Evolutionary conservation across 2,329 filamentous ascomycete species (phyloP).

Genomic region (Penicillium sp.): DNA sequence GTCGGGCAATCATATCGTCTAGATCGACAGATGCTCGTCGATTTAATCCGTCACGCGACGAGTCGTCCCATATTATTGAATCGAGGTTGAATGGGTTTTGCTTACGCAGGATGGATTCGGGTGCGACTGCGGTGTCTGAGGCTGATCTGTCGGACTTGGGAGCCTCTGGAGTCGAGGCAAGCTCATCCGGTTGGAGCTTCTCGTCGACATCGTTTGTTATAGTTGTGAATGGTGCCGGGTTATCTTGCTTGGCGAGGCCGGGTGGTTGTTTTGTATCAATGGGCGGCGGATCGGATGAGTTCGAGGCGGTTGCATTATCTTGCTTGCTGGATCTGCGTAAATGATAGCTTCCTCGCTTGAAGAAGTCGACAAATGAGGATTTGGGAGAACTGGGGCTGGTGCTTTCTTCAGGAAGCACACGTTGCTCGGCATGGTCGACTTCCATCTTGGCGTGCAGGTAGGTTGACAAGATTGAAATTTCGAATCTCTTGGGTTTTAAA

Average conservation of each 20-base stretch:
- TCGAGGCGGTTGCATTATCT: not conserved
- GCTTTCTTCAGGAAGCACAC: not conserved
- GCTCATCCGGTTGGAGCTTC: not conserved
- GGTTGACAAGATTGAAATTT: not conserved
- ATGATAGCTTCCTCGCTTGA: not conserved
- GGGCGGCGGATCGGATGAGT: not conserved
- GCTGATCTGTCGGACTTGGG: not conserved
- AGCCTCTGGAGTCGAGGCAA: not conserved
- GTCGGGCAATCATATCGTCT: slow-evolving; percentile 93
- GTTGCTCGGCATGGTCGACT: not conserved
- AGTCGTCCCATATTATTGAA: slow-evolving; percentile 15
- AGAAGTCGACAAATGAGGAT: not conserved
- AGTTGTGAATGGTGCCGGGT: not conserved
- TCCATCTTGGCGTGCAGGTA: not conserved
- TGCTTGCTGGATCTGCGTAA: not conserved
- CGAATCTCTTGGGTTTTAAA: not conserved
- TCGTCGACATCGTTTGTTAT: not conserved
- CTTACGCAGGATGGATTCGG: slow-evolving; percentile 9
- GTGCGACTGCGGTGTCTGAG: not conserved
- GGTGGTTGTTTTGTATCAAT: not conserved
- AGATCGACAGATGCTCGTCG: slow-evolving; percentile 70
- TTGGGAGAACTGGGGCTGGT: not conserved
- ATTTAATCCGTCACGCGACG: slow-evolving; percentile 14
- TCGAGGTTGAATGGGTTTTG: slow-evolving; percentile 10
- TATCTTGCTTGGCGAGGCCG: not conserved